These are phyloP conservation scores for Saturnispora besseyi DNA, from an alignment of 805 yeast genomes.

Conservation along the genomic window DNA sequence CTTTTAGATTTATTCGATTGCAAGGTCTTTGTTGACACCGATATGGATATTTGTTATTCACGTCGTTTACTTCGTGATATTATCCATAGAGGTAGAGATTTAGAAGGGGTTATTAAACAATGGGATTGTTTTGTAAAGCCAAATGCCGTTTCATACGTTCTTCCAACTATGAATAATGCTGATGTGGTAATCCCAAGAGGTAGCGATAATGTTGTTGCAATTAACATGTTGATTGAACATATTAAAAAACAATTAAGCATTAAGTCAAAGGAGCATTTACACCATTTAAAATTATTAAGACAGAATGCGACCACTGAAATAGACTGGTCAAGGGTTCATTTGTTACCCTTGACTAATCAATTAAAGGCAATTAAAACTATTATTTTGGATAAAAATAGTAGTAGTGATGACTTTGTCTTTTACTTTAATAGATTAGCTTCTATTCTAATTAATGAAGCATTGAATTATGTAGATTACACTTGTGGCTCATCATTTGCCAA, in stretches of 20 bases:
- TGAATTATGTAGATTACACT: constrained; percentile 44
- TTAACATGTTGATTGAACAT: constrained; percentile 70
- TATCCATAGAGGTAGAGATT: constrained; percentile 74
- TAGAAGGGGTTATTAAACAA: constrained; percentile 73
- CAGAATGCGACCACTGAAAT: constrained; percentile 25
- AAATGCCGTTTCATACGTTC: constrained; percentile 66
- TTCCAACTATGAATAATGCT: constrained; percentile 69
- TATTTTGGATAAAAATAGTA: constrained; percentile 44
- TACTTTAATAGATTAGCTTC: constrained; percentile 78
- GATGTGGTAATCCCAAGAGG: constrained; percentile 90
- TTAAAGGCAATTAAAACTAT: constrained; percentile 63
- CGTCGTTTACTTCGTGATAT: constrained; percentile 84
- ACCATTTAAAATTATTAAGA: constrained; percentile 53
- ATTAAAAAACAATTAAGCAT: constrained; percentile 58
- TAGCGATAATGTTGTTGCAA: constrained; percentile 71
- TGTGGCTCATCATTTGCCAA: constrained; percentile 9
- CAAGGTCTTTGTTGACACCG: constrained; percentile 89
- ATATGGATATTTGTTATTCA: constrained; percentile 84
- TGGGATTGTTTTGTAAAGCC: constrained; percentile 94
- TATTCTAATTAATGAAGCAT: constrained; percentile 56
- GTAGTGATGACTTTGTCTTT: constrained; percentile 73
- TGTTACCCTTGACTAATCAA: constrained; percentile 52
- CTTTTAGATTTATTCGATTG: constrained; percentile 71
- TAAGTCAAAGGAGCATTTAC: constrained; percentile 62
- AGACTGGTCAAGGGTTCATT: constrained; percentile 27